Conservation (phyloP, 306 rosid genomes). For the Phaseolus lunatus region DNA sequence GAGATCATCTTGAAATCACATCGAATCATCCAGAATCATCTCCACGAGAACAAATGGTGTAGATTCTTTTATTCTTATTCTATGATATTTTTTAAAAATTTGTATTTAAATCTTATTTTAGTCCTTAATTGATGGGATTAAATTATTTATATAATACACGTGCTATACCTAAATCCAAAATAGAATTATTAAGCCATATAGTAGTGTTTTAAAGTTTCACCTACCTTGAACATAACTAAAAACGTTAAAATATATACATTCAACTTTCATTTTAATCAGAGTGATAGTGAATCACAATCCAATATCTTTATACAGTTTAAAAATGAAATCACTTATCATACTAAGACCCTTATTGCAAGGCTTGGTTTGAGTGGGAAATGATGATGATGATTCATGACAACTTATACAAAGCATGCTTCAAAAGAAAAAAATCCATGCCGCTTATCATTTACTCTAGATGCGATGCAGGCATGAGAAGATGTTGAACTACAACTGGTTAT, state of each 20-base stretch:
- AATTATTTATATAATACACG: too few relatives aligned
- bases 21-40: too few relatives aligned
- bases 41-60: too few relatives aligned
- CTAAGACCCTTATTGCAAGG: neutral
- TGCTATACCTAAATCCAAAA: too few relatives aligned
- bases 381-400: neutral
- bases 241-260: too few relatives aligned
- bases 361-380: neutral
- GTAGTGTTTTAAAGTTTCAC: neutral
- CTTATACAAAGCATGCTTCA: neutral
- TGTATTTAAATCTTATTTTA: too few relatives aligned
- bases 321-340: neutral
- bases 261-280: too few relatives aligned
- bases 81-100: too few relatives aligned
- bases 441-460: neutral
- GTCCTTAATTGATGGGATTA: too few relatives aligned
- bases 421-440: neutral
- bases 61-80: too few relatives aligned
- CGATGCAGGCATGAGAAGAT: conserved; percentile 14
- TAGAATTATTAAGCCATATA: neutral
- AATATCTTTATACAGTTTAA: neutral
- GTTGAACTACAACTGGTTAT: conserved; percentile 31
- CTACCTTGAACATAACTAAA: too few relatives aligned
- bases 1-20: too few relatives aligned
- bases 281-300: neutral